Evolutionary conservation across 352 stramenopile genomes (phyloP).

Genomic region (Globisporangium polare): DNA sequence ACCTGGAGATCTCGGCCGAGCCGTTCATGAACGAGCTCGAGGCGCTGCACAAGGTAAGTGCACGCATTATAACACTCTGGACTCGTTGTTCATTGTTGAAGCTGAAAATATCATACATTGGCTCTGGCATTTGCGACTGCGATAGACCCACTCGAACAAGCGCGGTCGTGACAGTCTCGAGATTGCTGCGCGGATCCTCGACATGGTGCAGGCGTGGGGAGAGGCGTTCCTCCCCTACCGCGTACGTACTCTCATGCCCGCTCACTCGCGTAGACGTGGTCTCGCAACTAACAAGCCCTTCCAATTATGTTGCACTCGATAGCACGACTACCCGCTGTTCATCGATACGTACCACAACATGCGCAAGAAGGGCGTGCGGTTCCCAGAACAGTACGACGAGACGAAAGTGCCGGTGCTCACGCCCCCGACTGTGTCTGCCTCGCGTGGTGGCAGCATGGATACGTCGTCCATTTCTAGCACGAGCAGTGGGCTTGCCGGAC

Average conservation of each 20-base stretch:
- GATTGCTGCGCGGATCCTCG: constrained; percentile 59
- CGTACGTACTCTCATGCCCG: constrained; percentile 14
- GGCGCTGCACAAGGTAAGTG: constrained; percentile 51
- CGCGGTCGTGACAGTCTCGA: constrained; percentile 69
- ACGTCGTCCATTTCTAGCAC: constrained; percentile 45
- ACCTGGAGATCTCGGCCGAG: constrained; percentile 63
- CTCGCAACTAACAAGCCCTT: neutral
- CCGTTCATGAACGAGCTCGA: constrained; percentile 75
- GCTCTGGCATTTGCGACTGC: neutral
- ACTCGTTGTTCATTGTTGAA: neutral
- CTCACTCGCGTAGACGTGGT: neutral
- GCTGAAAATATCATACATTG: neutral
- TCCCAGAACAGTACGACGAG: constrained; percentile 76
- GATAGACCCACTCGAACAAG: constrained; percentile 55
- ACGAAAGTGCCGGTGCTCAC: constrained; percentile 57
- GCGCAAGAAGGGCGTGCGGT: constrained; percentile 70
- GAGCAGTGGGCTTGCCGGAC: constrained; percentile 39
- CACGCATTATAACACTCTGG: neutral
- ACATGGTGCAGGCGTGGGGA: constrained; percentile 78
- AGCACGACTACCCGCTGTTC: constrained; percentile 75
- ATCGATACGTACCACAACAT: constrained; percentile 85
- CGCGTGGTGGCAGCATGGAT: constrained; percentile 16
- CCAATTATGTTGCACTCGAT: constrained; percentile 6
- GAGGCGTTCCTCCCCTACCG: constrained; percentile 73
- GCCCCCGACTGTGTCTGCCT: constrained; percentile 19